phyloP scores from a whole-genome alignment of 2,329 filamentous ascomycete species.

The Fusarium pseudograminearum region DNA sequence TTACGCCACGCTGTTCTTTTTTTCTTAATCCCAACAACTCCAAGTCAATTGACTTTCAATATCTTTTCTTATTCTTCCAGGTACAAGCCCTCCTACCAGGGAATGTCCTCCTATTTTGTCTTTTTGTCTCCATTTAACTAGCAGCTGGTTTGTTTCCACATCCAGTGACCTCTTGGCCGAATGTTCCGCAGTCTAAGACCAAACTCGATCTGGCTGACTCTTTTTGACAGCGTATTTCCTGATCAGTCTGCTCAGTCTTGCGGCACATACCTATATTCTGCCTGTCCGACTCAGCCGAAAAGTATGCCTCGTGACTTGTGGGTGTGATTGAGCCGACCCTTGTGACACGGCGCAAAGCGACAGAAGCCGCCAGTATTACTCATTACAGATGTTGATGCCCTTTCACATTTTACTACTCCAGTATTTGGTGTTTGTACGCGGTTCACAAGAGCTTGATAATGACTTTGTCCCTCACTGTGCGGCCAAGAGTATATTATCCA shows the following conservation, averaged over 20 bases:
- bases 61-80: slow-evolving; percentile 5
- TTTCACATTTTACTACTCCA: background rate
- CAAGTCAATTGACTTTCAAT: slow-evolving; percentile 18
- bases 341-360: slow-evolving; percentile 11
- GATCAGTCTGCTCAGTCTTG: background rate
- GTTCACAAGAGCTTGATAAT: no score
- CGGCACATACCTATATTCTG: background rate
- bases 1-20: slow-evolving; percentile 25
- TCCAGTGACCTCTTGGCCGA: background rate
- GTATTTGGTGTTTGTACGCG: no score
- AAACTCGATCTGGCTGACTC: background rate
- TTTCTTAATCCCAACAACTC: slow-evolving; percentile 31
- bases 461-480: no score
- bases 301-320: slow-evolving; percentile 9
- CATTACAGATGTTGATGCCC: background rate
- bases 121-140: slow-evolving; percentile 17
- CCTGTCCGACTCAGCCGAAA: slow-evolving; percentile 6
- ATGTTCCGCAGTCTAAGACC: slow-evolving; percentile 18
- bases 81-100: background rate
- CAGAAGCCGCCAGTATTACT: background rate
- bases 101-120: background rate
- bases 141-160: slow-evolving; percentile 19
- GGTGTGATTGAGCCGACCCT: slow-evolving; percentile 11
- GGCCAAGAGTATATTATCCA: background rate
- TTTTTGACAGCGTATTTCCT: background rate